Conservation (phyloP, 495 filamentous ascomycete genomes). For the Mytilinidion resinicola region DNA sequence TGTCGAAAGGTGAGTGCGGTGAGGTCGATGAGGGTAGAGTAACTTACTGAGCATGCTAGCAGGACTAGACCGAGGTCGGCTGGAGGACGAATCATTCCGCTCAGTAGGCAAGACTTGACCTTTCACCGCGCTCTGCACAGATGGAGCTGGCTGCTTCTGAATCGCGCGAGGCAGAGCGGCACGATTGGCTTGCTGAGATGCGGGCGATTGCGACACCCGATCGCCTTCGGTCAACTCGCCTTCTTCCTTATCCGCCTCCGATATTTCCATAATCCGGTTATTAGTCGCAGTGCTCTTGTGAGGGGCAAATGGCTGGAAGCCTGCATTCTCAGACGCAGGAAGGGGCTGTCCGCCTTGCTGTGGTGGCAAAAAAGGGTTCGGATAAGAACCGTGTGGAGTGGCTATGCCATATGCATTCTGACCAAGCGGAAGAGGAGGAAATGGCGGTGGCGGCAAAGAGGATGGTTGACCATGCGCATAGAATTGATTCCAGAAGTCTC, state of each 20-base stretch:
- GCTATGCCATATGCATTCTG: constrained; percentile 4
- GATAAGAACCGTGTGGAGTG: constrained; percentile 7
- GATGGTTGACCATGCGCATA: background rate
- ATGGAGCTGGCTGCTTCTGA: background rate
- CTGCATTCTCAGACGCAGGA: background rate
- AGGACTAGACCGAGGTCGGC: no score
- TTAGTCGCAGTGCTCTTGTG: constrained; percentile 23
- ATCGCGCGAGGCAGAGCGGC: constrained; percentile 3
- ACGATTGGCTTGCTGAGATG: constrained; percentile 11
- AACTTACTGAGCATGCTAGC: no score
- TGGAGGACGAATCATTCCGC: no score
- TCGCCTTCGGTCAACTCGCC: constrained; percentile 68
- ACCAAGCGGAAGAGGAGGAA: background rate
- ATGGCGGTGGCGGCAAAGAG: background rate
- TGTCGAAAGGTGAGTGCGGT: no score
- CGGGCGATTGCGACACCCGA: constrained; percentile 37
- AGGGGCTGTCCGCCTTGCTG: constrained; percentile 3
- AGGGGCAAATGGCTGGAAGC: background rate
- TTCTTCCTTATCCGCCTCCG: constrained; percentile 50
- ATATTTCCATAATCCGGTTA: constrained; percentile 29
- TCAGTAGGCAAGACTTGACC: no score
- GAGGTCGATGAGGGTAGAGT: no score
- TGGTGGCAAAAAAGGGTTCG: background rate
- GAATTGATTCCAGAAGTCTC: background rate
- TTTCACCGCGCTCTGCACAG: no score